Conservation (phyloP, 2,329 filamentous ascomycete genomes). For the Colletotrichum aenigma region DNA sequence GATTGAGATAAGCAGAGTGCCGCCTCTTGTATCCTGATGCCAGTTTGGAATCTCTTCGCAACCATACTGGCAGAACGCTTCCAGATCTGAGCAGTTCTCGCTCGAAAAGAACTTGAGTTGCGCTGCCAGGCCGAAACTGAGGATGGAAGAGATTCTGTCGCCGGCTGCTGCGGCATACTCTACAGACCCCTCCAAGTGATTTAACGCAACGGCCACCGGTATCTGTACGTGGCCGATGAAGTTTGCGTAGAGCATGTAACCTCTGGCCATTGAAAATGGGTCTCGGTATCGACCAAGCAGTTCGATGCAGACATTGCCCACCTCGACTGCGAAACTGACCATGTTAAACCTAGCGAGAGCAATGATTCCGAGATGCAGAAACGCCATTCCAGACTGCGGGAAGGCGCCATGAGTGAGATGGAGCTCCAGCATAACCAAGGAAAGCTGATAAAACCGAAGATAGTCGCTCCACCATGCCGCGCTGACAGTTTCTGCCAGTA, state of each 20-base stretch:
- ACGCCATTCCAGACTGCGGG: constrained; percentile 71
- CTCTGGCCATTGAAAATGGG: constrained; percentile 69
- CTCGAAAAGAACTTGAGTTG: constrained; percentile 72
- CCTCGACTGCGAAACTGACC: constrained; percentile 68
- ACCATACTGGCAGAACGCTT: constrained; percentile 73
- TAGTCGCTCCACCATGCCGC: constrained; percentile 77
- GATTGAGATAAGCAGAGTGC: constrained; percentile 69
- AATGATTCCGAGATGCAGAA: constrained; percentile 71
- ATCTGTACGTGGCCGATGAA: constrained; percentile 74
- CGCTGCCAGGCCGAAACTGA: constrained; percentile 72
- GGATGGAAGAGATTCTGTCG: constrained; percentile 73
- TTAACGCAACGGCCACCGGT: constrained; percentile 62
- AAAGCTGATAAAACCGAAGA: constrained; percentile 74
- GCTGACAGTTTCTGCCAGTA: constrained; percentile 72
- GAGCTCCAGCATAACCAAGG: constrained; percentile 69
- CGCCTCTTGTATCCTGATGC: constrained; percentile 73
- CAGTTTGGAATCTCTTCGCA: constrained; percentile 77
- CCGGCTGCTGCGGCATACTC: constrained; percentile 70
- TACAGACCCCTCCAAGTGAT: constrained; percentile 67
- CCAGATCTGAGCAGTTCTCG: constrained; percentile 71
- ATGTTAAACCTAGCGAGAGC: constrained; percentile 73
- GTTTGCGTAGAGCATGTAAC: constrained; percentile 70
- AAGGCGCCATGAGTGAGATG: constrained; percentile 69
- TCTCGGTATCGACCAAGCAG: constrained; percentile 68
- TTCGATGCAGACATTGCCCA: constrained; percentile 66